Base-by-base conservation (phyloP, 345 rosid genomes). In the Anastatica hierochuntica region DNA sequence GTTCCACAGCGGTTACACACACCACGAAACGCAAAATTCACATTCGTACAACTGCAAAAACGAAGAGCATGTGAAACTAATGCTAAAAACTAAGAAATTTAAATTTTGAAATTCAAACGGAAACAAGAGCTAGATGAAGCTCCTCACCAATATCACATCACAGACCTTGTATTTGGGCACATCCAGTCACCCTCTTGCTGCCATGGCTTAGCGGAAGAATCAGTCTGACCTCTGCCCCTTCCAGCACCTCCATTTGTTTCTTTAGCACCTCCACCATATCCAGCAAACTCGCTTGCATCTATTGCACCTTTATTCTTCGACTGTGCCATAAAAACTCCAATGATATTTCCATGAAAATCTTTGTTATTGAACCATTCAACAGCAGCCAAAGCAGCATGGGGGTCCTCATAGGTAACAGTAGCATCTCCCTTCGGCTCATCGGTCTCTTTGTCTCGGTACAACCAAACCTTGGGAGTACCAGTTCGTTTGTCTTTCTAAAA, bases 91-190 rank as follows among this genome's bases (percentile, higher is more conserved):
- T 10, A 66, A 4, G 8, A 36, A 54, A 16, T 10, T n/a, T 33
- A 43, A 23, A 29, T 15, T 2, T 43, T n/a, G 17, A 26, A 24
- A 50, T 30, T 19, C 26, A 57, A 48, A 54, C 54, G 64, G 35
- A 74, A 64, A 67, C 52, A 74, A 71, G 86, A 78, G 78, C 77
- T 81, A 79, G 95, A 79, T 72, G 72, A 78, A 75, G 97, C 83
- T 67, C 95, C 99, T 92, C 97, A 88, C 99, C 97, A 65, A 85
- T 81, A 47, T 94, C 89, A 88, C 77, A 92, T 78, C 97, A 92
- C 97, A 88, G 95, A 88, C 99, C 99, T 92, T 88, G 97, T 85
- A 88, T 92, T 92, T 23, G 97, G 90, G 77, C 99, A 92, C 69
- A 75, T 49, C 99, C 99, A 92, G 66, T 92, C 97, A 67, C 97